These are phyloP conservation scores for Cardamine chenopodiifolia DNA, from an alignment of 345 rosid species.

Conservation along the genomic window DNA sequence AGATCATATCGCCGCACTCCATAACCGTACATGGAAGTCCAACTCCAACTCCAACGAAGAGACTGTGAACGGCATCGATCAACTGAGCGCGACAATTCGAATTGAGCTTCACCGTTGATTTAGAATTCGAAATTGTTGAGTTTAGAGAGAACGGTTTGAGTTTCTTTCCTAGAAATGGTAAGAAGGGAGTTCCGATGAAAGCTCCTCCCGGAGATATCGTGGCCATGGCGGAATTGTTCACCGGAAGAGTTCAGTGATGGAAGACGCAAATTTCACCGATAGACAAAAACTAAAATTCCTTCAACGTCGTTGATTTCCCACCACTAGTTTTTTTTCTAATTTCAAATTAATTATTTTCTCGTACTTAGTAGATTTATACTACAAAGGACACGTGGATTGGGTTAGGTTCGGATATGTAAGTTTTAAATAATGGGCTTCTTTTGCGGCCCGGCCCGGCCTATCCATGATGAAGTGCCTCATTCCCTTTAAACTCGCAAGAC, in stretches of 20 bases:
- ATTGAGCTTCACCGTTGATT: slow-evolving; percentile 39
- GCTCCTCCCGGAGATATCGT: slow-evolving; percentile 61
- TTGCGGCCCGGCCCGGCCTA: background rate
- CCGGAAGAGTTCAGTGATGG: slow-evolving; percentile 28
- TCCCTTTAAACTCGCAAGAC: too few relatives aligned
- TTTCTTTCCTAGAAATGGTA: slow-evolving; percentile 71
- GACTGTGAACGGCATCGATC: slow-evolving; percentile 60
- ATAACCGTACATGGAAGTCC: slow-evolving; percentile 96
- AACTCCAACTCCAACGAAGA: slow-evolving; percentile 93
- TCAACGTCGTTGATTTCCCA: slow-evolving; percentile 27
- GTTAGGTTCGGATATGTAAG: slow-evolving; percentile 18
- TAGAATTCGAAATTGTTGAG: slow-evolving; percentile 39
- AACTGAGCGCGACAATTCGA: slow-evolving; percentile 55
- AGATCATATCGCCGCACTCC: slow-evolving; percentile 96
- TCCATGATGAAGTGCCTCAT: background rate
- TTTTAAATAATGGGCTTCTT: background rate
- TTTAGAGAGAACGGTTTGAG: slow-evolving; percentile 42
- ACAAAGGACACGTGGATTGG: slow-evolving; percentile 14
- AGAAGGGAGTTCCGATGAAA: slow-evolving; percentile 49
- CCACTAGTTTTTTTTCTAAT: slow-evolving; percentile 28
- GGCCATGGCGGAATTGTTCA: slow-evolving; percentile 53
- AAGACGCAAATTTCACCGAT: slow-evolving; percentile 5
- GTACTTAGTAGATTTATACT: background rate
- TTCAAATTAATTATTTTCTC: background rate
- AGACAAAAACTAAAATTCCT: background rate